Evolutionary conservation across 2,329 filamentous ascomycete genomes (phyloP), one percentile per base, ranked within the genome.

Genomic region (Aspergillus sp.): DNA sequence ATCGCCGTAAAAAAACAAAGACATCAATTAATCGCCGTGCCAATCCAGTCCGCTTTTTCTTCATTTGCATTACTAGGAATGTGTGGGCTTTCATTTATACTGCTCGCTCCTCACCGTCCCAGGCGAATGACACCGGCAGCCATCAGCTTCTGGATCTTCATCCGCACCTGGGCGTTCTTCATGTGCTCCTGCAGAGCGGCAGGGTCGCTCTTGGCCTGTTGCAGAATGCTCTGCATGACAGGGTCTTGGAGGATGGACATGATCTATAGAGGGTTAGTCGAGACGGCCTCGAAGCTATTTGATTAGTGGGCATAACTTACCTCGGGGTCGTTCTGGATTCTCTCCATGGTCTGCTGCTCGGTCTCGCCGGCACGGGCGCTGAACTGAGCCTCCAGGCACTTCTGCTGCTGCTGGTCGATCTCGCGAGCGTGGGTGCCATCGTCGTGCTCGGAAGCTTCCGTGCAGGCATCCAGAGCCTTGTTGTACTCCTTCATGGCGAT

Each of bases 401-500:
- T 98, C 78, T 96, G 90, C 77, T 94, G 90, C 80, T 96, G 92
- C 75, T 91, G 86, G 72, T 97, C 92, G 70, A 99, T 96, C 81
- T 99, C 95, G 42, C 92, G 87, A 0, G 89, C 83, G 74, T 97
- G 95, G 74, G 91, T 92, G 62, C 90, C 88, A 68, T 83, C 84
- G 76, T 99, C 95, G 62, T 96, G 85, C 68, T 87, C 84, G 8
- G 84, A 82, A 1, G 96, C 95, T 74, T 92, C 91, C 41, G 86
- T 86, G 80, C 93, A 96, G 7, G 89, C 90, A 73, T 99, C 95
- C 60, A 98, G 83, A 73, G 91, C 96, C 77, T 93, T 94, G 77
- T 89, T 96, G 83, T 96, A 98, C 78, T 99, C 94, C 77, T 95
- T 91, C 95, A 99, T 99, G 70, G 92, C 92, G 68, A 95, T 92